Percentiles rank a stretch among this genome's conserved stretches.
Evolutionary conservation across 2,329 filamentous ascomycete genomes (phyloP).

Genomic region (Claviceps spartinae): DNA sequence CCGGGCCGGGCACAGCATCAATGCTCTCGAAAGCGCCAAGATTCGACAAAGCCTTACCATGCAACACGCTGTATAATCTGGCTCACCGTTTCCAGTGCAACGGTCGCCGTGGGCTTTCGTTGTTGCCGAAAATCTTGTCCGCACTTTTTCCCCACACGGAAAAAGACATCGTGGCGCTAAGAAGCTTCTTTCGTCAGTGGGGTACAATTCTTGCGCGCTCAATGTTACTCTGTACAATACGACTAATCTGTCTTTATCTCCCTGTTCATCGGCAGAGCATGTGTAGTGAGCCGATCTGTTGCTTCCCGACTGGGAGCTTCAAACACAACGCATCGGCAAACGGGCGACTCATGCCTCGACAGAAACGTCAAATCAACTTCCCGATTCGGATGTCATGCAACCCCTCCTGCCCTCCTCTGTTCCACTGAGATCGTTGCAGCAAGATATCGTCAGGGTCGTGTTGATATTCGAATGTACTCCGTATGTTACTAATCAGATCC

Average conservation of each 20-base stretch:
- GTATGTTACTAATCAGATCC: not conserved
- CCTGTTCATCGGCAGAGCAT: not conserved
- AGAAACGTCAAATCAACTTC: not conserved
- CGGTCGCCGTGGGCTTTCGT: not conserved
- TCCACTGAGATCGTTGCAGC: not conserved
- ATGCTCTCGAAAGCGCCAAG: no score
- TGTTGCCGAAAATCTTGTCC: not conserved
- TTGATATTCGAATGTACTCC: not conserved
- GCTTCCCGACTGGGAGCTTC: not conserved
- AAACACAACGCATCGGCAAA: not conserved
- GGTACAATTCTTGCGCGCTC: not conserved
- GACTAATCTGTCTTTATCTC: not conserved
- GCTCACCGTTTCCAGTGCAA: not conserved
- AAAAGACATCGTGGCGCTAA: not conserved
- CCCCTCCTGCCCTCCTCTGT: not conserved
- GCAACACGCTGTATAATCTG: not conserved
- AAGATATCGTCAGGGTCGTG: not conserved
- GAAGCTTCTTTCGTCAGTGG: not conserved
- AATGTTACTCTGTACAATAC: no score
- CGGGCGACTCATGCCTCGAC: not conserved
- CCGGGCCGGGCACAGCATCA: no score
- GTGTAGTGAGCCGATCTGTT: not conserved
- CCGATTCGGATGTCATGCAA: slow-evolving; percentile 1
- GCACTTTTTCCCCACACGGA: not conserved
- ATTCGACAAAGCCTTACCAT: not conserved